These are phyloP conservation scores for Trichosporon sp. DNA, from an alignment of 1,284 basidiomycete species.

Conservation along the genomic window DNA sequence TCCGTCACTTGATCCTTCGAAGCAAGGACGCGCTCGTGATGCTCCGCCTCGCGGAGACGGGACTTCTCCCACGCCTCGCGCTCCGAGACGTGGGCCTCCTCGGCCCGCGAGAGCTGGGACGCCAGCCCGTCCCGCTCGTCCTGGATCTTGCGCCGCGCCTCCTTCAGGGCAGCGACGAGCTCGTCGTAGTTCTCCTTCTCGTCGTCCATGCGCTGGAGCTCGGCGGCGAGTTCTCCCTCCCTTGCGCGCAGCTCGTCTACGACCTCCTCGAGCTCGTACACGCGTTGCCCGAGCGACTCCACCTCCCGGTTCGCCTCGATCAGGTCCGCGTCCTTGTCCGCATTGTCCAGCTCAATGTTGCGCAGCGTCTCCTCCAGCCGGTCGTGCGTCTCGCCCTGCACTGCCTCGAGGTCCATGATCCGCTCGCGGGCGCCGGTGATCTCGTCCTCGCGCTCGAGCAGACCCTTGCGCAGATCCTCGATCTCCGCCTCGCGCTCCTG, in stretches of 20 bases:
- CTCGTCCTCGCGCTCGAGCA: slow-evolving; percentile 49
- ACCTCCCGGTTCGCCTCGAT: slow-evolving; percentile 69
- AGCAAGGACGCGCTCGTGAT: slow-evolving; percentile 53
- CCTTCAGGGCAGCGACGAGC: slow-evolving; percentile 72
- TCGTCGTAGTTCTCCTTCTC: slow-evolving; percentile 72
- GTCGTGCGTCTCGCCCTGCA: slow-evolving; percentile 50
- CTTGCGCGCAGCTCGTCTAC: slow-evolving; percentile 64
- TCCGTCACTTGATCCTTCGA: slow-evolving; percentile 55
- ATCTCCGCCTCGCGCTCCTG: slow-evolving; percentile 47
- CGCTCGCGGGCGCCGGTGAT: slow-evolving; percentile 41
- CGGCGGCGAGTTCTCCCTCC: slow-evolving; percentile 62
- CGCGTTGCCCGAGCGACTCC: slow-evolving; percentile 59
- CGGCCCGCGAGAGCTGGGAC: slow-evolving; percentile 64
- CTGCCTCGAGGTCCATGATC: slow-evolving; percentile 49
- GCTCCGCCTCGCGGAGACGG: slow-evolving; percentile 55
- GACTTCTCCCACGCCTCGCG: slow-evolving; percentile 55
- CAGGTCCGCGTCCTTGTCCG: slow-evolving; percentile 53
- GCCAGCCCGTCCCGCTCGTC: slow-evolving; percentile 68
- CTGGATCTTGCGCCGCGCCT: slow-evolving; percentile 61
- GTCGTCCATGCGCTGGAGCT: slow-evolving; percentile 59
- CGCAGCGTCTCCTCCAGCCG: slow-evolving; percentile 51
- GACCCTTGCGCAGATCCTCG: slow-evolving; percentile 44
- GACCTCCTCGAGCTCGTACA: slow-evolving; percentile 60
- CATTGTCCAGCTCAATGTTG: slow-evolving; percentile 52
- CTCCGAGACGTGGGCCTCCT: slow-evolving; percentile 47